phyloP scores from a whole-genome alignment of 2,329 filamentous ascomycete genomes.

The Aspergillus sp. region DNA sequence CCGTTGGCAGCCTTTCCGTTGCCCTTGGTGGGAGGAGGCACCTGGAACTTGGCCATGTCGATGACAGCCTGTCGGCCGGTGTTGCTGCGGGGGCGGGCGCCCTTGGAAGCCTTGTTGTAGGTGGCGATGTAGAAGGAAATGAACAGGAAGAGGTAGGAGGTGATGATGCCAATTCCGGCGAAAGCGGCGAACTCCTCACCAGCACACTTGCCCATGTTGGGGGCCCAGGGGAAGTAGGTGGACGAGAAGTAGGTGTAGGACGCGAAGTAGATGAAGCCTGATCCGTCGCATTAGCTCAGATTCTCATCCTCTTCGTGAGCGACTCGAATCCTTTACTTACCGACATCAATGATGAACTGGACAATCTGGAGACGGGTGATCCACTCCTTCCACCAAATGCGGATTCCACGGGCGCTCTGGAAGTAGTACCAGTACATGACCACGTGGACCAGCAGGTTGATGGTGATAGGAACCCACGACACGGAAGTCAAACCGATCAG shows the following conservation, averaged over 20 bases:
- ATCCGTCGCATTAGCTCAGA: slow-evolving; percentile 17
- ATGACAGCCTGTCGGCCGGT: slow-evolving; percentile 83
- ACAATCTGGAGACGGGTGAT: slow-evolving; percentile 96
- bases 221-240: slow-evolving; percentile 82
- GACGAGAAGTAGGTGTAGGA: slow-evolving; percentile 98
- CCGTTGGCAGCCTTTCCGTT: slow-evolving; percentile 20
- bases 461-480: slow-evolving; percentile 89
- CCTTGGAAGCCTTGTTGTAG: slow-evolving; percentile 68
- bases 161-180: slow-evolving; percentile 85
- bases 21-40: slow-evolving; percentile 42
- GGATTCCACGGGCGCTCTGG: slow-evolving; percentile 92
- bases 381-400: slow-evolving; percentile 99
- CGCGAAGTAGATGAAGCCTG: slow-evolving; percentile 96
- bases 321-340: slow-evolving; percentile 51
- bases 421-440: slow-evolving; percentile 99
- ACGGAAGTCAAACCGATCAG: slow-evolving; percentile 89
- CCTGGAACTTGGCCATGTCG: slow-evolving; percentile 75
- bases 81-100: slow-evolving; percentile 46
- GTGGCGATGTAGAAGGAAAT: slow-evolving; percentile 98
- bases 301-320: slow-evolving; percentile 4
- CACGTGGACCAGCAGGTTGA: slow-evolving; percentile 93
- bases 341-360: slow-evolving; percentile 95
- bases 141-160: slow-evolving; percentile 95
- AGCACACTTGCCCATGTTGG: slow-evolving; percentile 81
- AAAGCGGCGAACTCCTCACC: slow-evolving; percentile 97